These are phyloP conservation scores for Saturnispora hagleri DNA, from an alignment of 805 yeast genomes.

Conservation along the genomic window DNA sequence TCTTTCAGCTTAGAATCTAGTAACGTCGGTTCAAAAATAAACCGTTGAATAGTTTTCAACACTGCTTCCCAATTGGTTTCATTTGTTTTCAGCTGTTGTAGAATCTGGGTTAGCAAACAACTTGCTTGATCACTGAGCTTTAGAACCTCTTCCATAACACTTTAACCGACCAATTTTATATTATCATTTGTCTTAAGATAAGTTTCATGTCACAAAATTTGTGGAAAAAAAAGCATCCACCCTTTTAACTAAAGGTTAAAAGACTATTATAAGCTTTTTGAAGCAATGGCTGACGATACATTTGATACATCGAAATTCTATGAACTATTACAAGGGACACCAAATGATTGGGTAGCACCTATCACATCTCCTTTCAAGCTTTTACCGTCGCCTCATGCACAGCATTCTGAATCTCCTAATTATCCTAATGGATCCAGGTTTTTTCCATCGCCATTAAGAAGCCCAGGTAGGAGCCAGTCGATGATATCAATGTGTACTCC, in stretches of 20 bases:
- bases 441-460: background rate
- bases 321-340: slow-evolving; percentile 3
- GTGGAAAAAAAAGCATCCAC: background rate
- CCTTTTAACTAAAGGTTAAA: background rate
- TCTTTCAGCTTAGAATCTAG: background rate
- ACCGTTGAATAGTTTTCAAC: background rate
- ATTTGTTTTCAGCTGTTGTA: background rate
- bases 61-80: background rate
- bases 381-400: background rate
- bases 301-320: slow-evolving; percentile 13
- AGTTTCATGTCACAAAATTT: background rate
- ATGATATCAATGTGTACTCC: background rate
- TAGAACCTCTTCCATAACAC: background rate
- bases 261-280: background rate
- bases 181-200: background rate
- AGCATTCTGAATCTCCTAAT: background rate
- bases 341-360: background rate
- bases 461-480: background rate
- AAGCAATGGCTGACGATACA: slow-evolving; percentile 7
- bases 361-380: background rate
- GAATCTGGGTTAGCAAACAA: background rate
- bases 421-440: slow-evolving; percentile 1
- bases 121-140: background rate
- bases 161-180: background rate
- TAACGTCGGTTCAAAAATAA: background rate